These are phyloP conservation scores for Fusarium stilboides DNA, from an alignment of 2,329 filamentous ascomycete genomes.

Conservation along the genomic window DNA sequence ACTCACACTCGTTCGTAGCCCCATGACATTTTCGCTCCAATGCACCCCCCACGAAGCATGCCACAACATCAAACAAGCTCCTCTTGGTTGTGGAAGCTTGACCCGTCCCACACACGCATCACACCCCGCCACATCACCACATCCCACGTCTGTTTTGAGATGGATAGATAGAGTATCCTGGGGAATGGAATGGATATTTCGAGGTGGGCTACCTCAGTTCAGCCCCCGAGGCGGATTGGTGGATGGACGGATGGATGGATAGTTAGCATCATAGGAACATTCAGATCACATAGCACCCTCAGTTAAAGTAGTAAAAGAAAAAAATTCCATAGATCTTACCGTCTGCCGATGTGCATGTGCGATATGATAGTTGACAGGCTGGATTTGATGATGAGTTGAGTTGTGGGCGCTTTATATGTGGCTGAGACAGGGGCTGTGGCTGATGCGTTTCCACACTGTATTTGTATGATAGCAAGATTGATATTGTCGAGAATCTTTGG, in stretches of 20 bases:
- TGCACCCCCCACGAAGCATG: constrained; percentile 39
- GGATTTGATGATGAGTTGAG: not conserved
- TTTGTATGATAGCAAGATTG: not conserved
- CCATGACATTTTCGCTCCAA: constrained; percentile 23
- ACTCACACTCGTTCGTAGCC: constrained; percentile 35
- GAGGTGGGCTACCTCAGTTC: constrained; percentile 38
- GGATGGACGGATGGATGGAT: constrained; percentile 48
- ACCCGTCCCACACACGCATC: constrained; percentile 28
- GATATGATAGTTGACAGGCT: not conserved
- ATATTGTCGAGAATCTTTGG: too few species aligned
- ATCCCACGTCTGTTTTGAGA: constrained; percentile 40
- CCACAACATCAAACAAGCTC: constrained; percentile 43
- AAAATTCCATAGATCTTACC: constrained; percentile 47
- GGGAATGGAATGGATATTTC: constrained; percentile 39
- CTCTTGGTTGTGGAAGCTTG: constrained; percentile 32
- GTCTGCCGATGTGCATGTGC: constrained; percentile 1
- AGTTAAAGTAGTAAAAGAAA: constrained; percentile 45
- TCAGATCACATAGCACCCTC: constrained; percentile 47
- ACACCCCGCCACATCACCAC: constrained; percentile 40
- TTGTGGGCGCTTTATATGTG: constrained; percentile 26
- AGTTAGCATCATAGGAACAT: constrained; percentile 47
- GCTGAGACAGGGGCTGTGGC: constrained; percentile 31
- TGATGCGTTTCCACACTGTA: constrained; percentile 3
- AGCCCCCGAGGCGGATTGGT: constrained; percentile 38
- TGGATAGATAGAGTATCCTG: constrained; percentile 41